Base-by-base conservation (phyloP, 2,329 filamentous ascomycete species). In the Pseudopithomyces maydicus region DNA sequence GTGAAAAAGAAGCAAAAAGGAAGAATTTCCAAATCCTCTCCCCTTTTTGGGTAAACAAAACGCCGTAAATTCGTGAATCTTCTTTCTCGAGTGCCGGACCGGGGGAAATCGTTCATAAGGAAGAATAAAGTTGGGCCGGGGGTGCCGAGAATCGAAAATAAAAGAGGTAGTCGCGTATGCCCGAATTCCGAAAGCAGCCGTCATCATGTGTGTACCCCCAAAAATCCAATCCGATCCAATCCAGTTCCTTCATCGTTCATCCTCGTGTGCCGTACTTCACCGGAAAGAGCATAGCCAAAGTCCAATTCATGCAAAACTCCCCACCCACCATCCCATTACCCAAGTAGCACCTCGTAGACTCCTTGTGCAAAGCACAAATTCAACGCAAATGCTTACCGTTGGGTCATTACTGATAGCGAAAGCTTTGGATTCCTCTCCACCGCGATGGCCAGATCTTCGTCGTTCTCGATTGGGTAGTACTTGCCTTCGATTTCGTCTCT, bases 351-450 rank as follows among this genome's bases (percentile, higher is more conserved):
- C 23, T 39, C 32, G 33, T 42, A 53, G 42, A 38, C 17, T n/a
- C 19, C 19, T n/a, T 48, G n/a, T 29, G 33, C 15, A 10, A 17
- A 19, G 17, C 43, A 36, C 17, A 52, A 56, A 35, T 15, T 38
- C 45, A 48, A 42, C 15, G 43, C 23, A 47, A 44, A 39, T 39
- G 38, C 46, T 62, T 62, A 68, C 46, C 67, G 58, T 42, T 59
- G 55, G 29, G 65, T 68, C 15, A 67, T 69, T 14, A 82, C 80
- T 32, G 73, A 77, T 26, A 97, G 80, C 52, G 93, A 87, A 61
- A 98, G 81, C 79, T 97, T 97, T 64, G 92, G 89, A 76, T 96
- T 96, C 67, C 92, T 82, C 67, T 90, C 85, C 61, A 97, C 80
- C 2, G 94, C 94, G 63, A 85, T 83, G 62, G 92, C 88, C 51